phyloP scores from a whole-genome alignment of 2,329 filamentous ascomycete genomes.

The Dothistroma septosporum region DNA sequence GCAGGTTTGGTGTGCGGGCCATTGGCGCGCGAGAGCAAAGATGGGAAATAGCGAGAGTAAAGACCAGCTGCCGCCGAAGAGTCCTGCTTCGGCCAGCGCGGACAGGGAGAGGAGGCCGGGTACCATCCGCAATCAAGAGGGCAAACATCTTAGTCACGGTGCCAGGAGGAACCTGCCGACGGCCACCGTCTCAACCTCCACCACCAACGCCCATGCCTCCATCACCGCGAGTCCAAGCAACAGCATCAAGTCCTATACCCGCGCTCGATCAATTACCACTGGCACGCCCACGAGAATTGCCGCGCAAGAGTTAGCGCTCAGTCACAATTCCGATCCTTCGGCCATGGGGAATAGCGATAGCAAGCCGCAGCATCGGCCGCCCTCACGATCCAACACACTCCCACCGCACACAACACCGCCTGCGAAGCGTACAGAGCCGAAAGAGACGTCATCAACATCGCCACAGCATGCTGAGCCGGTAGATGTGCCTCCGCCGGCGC shows the following conservation, averaged over 20 bases:
- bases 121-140: background rate
- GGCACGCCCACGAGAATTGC: slow-evolving; percentile 13
- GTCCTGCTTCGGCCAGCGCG: background rate
- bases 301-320: slow-evolving; percentile 10
- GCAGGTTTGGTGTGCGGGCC: background rate
- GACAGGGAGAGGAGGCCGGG: background rate
- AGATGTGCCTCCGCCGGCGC: slow-evolving; percentile 28
- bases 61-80: background rate
- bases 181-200: slow-evolving; percentile 18
- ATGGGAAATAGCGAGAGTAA: slow-evolving; percentile 41
- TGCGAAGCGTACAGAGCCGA: slow-evolving; percentile 13
- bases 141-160: background rate
- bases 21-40: slow-evolving; percentile 5
- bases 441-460: slow-evolving; percentile 29
- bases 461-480: slow-evolving; percentile 34
- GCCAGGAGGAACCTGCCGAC: background rate
- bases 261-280: slow-evolving; percentile 30
- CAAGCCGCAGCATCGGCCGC: slow-evolving; percentile 16
- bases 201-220: slow-evolving; percentile 19
- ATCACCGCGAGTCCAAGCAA: slow-evolving; percentile 14
- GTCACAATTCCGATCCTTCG: slow-evolving; percentile 14
- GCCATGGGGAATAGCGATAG: slow-evolving; percentile 28
- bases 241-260: slow-evolving; percentile 19
- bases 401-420: slow-evolving; percentile 17
- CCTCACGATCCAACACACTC: slow-evolving; percentile 25